Conservation (phyloP, 2,329 filamentous ascomycete species). For the Arthroderma uncinatum region DNA sequence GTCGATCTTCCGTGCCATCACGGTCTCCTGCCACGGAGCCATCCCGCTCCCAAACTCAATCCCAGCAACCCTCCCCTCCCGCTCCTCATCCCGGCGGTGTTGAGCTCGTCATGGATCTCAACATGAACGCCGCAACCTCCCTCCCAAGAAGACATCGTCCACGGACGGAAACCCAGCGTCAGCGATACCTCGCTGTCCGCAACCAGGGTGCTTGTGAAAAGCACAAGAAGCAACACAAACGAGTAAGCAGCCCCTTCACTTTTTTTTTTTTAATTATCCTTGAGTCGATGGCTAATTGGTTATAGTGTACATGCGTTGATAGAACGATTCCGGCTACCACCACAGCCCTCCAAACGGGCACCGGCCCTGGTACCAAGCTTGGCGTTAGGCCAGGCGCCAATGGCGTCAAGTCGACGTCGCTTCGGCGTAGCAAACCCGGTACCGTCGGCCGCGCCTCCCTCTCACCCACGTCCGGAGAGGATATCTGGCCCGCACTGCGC, state of each 20-base stretch:
- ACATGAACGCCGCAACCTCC: conserved; percentile 34
- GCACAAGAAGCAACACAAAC: conserved; percentile 35
- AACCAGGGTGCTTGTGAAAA: conserved; percentile 36
- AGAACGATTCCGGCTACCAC: neutral
- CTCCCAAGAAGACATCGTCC: conserved; percentile 34
- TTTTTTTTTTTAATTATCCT: neutral
- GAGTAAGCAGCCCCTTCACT: conserved; percentile 23
- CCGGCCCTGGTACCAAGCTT: neutral
- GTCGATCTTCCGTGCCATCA: neutral
- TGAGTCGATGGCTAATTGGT: conserved; percentile 14
- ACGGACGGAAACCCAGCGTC: conserved; percentile 32
- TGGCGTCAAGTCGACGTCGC: neutral
- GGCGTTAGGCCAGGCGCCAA: neutral
- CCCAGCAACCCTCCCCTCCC: neutral
- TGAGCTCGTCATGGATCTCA: conserved; percentile 33
- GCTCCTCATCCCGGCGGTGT: conserved; percentile 20
- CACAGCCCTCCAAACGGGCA: neutral
- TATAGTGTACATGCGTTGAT: conserved; percentile 32
- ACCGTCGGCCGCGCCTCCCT: neutral
- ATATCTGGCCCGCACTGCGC: neutral
- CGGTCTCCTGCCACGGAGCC: neutral
- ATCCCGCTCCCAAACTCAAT: conserved; percentile 9
- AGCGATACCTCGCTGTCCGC: conserved; percentile 35
- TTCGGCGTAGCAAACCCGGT: neutral
- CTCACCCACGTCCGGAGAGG: neutral